Evolutionary conservation across 2,329 filamentous ascomycete genomes (phyloP).

Genomic region (Bipolaris cookei): DNA sequence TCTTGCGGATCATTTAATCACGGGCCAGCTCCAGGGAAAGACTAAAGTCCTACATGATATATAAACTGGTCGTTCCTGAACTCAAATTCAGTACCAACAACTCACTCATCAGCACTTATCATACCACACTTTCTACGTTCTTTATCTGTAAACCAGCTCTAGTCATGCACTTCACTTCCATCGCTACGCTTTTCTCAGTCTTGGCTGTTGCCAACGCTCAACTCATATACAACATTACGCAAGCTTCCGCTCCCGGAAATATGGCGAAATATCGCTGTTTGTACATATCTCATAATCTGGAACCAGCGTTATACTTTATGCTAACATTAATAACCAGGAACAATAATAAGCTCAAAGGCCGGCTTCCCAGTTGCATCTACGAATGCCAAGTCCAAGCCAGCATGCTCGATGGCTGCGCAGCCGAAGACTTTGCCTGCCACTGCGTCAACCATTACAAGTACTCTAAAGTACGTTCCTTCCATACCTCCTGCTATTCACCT

Average conservation of each 20-base stretch:
- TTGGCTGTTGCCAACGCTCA: slow-evolving; percentile 16
- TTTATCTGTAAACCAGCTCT: not conserved
- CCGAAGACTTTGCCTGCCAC: slow-evolving; percentile 33
- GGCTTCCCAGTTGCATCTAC: slow-evolving; percentile 21
- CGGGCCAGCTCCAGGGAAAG: not conserved
- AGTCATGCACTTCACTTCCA: slow-evolving; percentile 9
- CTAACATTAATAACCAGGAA: slow-evolving; percentile 8
- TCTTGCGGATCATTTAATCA: not conserved
- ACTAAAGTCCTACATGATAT: not conserved
- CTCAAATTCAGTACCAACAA: not conserved
- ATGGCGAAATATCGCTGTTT: slow-evolving; percentile 35
- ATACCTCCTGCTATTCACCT: not conserved
- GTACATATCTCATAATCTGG: slow-evolving; percentile 13
- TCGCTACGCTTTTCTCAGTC: slow-evolving; percentile 9
- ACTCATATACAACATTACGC: slow-evolving; percentile 32
- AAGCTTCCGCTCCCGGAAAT: slow-evolving; percentile 23
- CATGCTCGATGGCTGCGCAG: slow-evolving; percentile 27
- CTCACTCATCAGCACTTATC: not conserved
- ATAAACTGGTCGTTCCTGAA: not conserved
- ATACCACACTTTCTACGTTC: not conserved
- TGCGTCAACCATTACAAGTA: slow-evolving; percentile 31
- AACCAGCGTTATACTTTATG: not conserved
- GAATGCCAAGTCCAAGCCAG: slow-evolving; percentile 29
- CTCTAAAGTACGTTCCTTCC: slow-evolving; percentile 23
- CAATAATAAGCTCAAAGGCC: slow-evolving; percentile 21